Base-by-base conservation (phyloP, 108 stramenopile species). In the Stephanodiscus triporus region DNA sequence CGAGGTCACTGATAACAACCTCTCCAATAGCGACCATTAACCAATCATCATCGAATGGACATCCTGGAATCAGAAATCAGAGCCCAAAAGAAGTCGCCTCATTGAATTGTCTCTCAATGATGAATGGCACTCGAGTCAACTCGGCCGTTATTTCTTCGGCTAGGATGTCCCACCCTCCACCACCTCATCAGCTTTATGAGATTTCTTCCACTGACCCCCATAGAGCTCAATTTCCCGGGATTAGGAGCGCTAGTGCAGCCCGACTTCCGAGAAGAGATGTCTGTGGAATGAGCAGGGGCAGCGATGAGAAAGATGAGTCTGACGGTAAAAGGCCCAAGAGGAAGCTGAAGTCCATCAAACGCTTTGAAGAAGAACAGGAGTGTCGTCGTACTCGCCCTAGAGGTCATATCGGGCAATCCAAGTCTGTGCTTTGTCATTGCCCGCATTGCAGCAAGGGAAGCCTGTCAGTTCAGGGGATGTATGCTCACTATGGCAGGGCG, bases 401-500 rank as follows among this genome's bases (percentile, higher is more conserved):
- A 70, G 26, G 9, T 58, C 11, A 53, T 19, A 27, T 58, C 66
- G 47, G 50, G 68, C 63, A 38, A 32, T 65, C 54, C 19, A 58
- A 67, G 73, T 64, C 63, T 40, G 37, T 58, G 73, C 38, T 80
- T 6, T 80, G 79, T 45, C 72, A 80, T 47, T 80, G 79, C 19
- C 65, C 73, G 6, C 29, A 64, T 26, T 80, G 79, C 32, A 67
- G 68, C 36, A 78, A 51, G 42, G 54, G 73, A 23, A 48, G 70
- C 10, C 63, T 80, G 22, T 63, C 68, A 19, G 64, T 73, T 16
- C 79, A 80, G 64, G 79, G 79, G 11, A 62, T 80, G 67, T 80
- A 80, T 54, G 79, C 79, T 50, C 79, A 80, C 54, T 63, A 70
- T 51, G 79, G 72, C 14, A 38, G 73, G 48, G 62, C 68, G 36